Percentiles rank a stretch among this genome's conserved stretches.
These are phyloP conservation scores for Heterobasidion irregulare DNA, from an alignment of 1,284 basidiomycete genomes.

Conservation along the genomic window DNA sequence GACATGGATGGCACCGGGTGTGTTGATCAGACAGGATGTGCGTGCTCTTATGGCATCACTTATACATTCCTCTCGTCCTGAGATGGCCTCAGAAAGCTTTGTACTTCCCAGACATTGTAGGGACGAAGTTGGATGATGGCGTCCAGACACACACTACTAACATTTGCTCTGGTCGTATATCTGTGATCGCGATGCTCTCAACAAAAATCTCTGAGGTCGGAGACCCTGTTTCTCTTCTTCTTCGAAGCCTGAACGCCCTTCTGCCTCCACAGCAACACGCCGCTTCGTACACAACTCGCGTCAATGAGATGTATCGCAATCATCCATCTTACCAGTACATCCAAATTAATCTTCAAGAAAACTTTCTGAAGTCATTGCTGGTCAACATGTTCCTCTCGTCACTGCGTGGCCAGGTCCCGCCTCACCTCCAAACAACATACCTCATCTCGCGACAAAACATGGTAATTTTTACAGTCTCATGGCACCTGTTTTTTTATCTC, in stretches of 20 bases:
- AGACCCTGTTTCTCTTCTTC: neutral
- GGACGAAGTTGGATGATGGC: constrained; percentile 55
- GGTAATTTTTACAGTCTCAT: constrained; percentile 27
- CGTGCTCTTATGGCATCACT: constrained; percentile 21
- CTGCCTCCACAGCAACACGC: constrained; percentile 61
- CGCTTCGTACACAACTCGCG: constrained; percentile 61
- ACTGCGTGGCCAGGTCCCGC: constrained; percentile 60
- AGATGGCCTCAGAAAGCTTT: constrained; percentile 59
- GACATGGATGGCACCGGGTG: constrained; percentile 88
- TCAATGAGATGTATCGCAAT: constrained; percentile 50
- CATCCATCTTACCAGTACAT: constrained; percentile 75
- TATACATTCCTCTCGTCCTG: constrained; percentile 5
- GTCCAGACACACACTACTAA: constrained; percentile 68
- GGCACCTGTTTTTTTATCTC: neutral
- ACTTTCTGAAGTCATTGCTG: constrained; percentile 83
- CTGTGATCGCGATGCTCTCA: constrained; percentile 73
- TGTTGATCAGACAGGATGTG: constrained; percentile 86
- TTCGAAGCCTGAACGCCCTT: neutral
- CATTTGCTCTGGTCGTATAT: constrained; percentile 70
- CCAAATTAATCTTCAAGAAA: constrained; percentile 88
- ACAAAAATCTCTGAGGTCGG: constrained; percentile 86
- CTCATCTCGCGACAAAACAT: constrained; percentile 76
- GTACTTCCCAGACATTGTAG: constrained; percentile 87
- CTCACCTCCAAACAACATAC: constrained; percentile 67
- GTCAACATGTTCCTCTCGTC: constrained; percentile 77